Evolutionary conservation across 1,284 basidiomycete genomes (phyloP), one percentile per base, ranked within the genome.

Genomic region (Cryptococcus sp.): DNA sequence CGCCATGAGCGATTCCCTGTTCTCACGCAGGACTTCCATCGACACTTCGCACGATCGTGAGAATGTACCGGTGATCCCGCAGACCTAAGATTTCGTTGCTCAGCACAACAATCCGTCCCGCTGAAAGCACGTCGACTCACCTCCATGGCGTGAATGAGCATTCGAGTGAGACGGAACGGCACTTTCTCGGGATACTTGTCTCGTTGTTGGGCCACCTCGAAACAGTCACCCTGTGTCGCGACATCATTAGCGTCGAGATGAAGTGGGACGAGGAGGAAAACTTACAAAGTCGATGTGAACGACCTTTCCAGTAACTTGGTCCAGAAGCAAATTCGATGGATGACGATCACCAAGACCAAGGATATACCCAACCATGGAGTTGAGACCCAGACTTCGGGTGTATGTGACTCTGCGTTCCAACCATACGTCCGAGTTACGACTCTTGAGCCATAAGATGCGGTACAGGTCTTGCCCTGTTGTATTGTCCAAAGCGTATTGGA

Each of bases 91-190:
- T 23, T 25, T 25, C 27, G 38, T 16, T 5, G 16, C 27, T 20
- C 27, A 20, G 31, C 31, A 35, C 31, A 35, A 5, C 31, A 2
- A 3, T 13, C 10, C 13, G 31, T 35, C 13, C 3, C 31, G 19
- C 5, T 57, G 27, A 19, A 15, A 11, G 5, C 16, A 23, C 40
- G 7, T 23, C 20, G n/a, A 64, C 84, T 75, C 62, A 92, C 92
- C 84, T 99, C 96, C 96, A 99, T 99, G 3, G 96, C 96, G 76
- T 97, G 93, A 31, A 93, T 96, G 59, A 99, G 84, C 96, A 99
- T 99, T 66, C 96, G 84, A 13, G 96, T 99, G 64, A 99, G 83
- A 49, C 96, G 86, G 87, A 99, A 99, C 0, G 96, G 96, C 54
- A 99, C 93, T 78, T 91, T 96, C 80, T 99, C 96, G 0, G 96